A percentile compares a stretch with the other conserved stretches of the same genome.
Conservation (phyloP, 2,329 filamentous ascomycete species). For the Biscogniauxia sp. region DNA sequence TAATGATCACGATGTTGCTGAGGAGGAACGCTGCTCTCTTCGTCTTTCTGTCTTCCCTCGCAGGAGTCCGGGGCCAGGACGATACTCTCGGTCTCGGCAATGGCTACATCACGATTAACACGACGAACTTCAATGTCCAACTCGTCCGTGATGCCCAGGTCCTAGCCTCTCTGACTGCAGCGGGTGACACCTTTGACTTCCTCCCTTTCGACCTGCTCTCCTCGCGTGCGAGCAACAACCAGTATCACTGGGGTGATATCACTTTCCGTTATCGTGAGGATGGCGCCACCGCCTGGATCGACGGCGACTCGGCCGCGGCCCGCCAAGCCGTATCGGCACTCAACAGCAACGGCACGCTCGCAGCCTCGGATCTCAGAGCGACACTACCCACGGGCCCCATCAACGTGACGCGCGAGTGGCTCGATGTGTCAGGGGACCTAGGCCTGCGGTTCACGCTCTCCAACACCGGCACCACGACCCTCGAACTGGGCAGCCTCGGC, state of each 20-base stretch:
- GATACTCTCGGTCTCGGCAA: slow-evolving; percentile 39
- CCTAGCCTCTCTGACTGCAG: slow-evolving; percentile 45
- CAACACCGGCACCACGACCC: slow-evolving; percentile 37
- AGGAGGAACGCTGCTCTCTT: slow-evolving; percentile 2
- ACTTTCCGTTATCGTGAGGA: slow-evolving; percentile 52
- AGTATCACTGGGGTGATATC: slow-evolving; percentile 59
- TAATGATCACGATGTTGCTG: slow-evolving; percentile 4
- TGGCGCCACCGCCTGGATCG: slow-evolving; percentile 41
- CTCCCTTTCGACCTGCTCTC: slow-evolving; percentile 50
- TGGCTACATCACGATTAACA: slow-evolving; percentile 40
- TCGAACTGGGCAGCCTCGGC: slow-evolving; percentile 57
- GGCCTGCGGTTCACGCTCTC: slow-evolving; percentile 50
- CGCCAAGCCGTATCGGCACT: slow-evolving; percentile 37
- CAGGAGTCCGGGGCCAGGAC: slow-evolving; percentile 18
- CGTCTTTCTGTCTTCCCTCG: slow-evolving; percentile 14
- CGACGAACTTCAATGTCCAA: slow-evolving; percentile 40
- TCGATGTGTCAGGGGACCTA: slow-evolving; percentile 46
- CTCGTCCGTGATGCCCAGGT: slow-evolving; percentile 46
- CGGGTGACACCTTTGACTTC: slow-evolving; percentile 49
- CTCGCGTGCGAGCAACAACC: slow-evolving; percentile 46
- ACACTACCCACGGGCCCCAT: slow-evolving; percentile 42
- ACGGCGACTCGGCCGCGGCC: slow-evolving; percentile 43
- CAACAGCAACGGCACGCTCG: slow-evolving; percentile 29
- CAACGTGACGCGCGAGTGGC: slow-evolving; percentile 51
- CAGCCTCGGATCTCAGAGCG: slow-evolving; percentile 39